Base-by-base conservation (phyloP, 371 early-diverging fungal species). In the Mucor irregularis region DNA sequence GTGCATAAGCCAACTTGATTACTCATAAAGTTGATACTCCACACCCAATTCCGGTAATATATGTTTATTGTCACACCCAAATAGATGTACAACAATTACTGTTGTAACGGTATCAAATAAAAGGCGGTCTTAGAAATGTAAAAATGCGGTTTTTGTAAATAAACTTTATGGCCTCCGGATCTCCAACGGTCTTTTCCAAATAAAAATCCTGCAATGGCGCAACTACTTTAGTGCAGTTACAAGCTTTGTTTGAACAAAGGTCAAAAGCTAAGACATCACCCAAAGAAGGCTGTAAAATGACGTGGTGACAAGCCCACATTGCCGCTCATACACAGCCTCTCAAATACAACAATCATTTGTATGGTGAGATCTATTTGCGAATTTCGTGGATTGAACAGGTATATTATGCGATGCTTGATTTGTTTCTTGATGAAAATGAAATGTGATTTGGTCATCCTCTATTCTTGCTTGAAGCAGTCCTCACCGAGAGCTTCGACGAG, bases 21-120 rank as follows among this genome's bases (percentile, higher is more conserved):
- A 52, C 42, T 52, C 52, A 52, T 37, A 52, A 52, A 40, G 52
- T 52, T 52, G 29, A 40, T 30, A 42, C 52, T 52, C 52, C 29
- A 29, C 30, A 30, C 22, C 30, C 21, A 22, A 40, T 24, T n/a
- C 13, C 28, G 29, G 29, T 31, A 28, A 24, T 2, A 22, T 4
- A 49, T 13, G 10, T 9, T n/a, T n/a, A n/a, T n/a, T n/a, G n/a
- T n/a, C n/a, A n/a, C n/a, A n/a, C n/a, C n/a, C n/a, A n/a, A n/a
- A n/a, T n/a, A n/a, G n/a, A n/a, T n/a, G n/a, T n/a, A n/a, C n/a
- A n/a, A n/a, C n/a, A n/a, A n/a, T n/a, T n/a, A n/a, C n/a, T n/a
- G n/a, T n/a, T n/a, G n/a, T n/a, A n/a, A n/a, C n/a, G n/a, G n/a
- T n/a, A n/a, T n/a, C n/a, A n/a, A n/a, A n/a, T n/a, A n/a, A n/a